Base-by-base conservation (phyloP, 2,329 filamentous ascomycete species). In the Paraconiothyrium sp. region DNA sequence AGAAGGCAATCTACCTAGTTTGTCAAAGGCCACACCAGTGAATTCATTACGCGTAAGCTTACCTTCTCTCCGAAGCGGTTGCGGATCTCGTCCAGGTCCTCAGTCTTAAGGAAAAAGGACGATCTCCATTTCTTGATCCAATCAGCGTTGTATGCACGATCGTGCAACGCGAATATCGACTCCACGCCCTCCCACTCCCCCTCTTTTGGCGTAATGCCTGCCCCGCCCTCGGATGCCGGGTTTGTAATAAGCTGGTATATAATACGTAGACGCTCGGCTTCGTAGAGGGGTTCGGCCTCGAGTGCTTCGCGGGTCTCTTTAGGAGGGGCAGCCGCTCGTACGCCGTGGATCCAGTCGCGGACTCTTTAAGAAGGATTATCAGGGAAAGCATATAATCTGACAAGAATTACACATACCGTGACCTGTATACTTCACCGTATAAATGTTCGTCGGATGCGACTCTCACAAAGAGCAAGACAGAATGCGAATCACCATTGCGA, bases 321-420 rank as follows among this genome's bases (percentile, higher is more conserved):
- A 59, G 89, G 86, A 0, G 94, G 94, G 39, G 93, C 89, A 22
- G 88, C 86, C 54, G 91, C 86, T 65, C 93, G 90, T 58, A 97
- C 90, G 56, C 94, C 93, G 76, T 95, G 91, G 37, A 98, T 88
- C 93, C 94, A 99, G 80, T 98, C 95, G 75, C 93, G 92, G 20
- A 97, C 89, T 66, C 95, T 91, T 55, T 20, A 60, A 48, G n/a
- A 14, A 16, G 27, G 16, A 47, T 56, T 13, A 56, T 11, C 27
- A 14, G 22, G 8, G 16, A 13, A 32, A 7, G 32, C 0, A 39
- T 0, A 34, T n/a, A n/a, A 22, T 4, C 16, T 16, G 30, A 24
- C 7, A 55, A 2, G 2, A 59, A 72, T 39, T 48, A 4, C 24
- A 24, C 39, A 16, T 75, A 89, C 88, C 88, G 89, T 59, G 92